Percentiles rank a stretch among this genome's conserved stretches.
These are phyloP conservation scores for Podila horticola DNA, from an alignment of 192 early-diverging fungal species.

Conservation along the genomic window DNA sequence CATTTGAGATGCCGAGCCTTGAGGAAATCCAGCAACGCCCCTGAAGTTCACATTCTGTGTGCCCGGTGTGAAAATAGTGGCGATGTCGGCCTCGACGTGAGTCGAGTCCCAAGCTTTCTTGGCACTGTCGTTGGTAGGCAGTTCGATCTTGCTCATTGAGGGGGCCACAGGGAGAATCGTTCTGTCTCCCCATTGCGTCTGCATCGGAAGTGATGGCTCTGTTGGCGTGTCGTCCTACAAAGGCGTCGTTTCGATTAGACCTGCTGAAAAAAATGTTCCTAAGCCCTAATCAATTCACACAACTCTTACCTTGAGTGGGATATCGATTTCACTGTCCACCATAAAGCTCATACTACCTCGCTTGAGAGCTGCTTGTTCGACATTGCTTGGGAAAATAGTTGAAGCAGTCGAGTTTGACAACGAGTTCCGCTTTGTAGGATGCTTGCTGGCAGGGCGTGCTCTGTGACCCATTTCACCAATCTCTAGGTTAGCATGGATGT, in stretches of 20 bases:
- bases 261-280: not conserved
- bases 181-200: not conserved
- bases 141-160: not conserved
- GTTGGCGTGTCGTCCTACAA: not conserved
- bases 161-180: not conserved
- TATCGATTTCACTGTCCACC: slow-evolving; percentile 47
- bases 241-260: not conserved
- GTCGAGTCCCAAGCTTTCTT: slow-evolving; percentile 37
- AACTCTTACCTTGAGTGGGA: not conserved
- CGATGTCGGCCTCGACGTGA: not conserved
- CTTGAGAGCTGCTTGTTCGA: slow-evolving; percentile 43
- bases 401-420: slow-evolving; percentile 9
- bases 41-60: not conserved
- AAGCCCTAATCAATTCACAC: not conserved
- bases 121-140: slow-evolving; percentile 3
- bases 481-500: not conserved
- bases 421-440: slow-evolving; percentile 22
- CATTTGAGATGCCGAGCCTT: not conserved
- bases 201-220: not conserved
- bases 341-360: slow-evolving; percentile 50
- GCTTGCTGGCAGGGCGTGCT: not conserved
- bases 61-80: not conserved
- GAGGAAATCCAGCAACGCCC: not conserved
- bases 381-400: slow-evolving; percentile 35
- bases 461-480: not conserved